Evolutionary conservation across 768 basidiomycete species (phyloP), one percentile per base, ranked within the genome.

Genomic region (Macrolepiota dolichaula): DNA sequence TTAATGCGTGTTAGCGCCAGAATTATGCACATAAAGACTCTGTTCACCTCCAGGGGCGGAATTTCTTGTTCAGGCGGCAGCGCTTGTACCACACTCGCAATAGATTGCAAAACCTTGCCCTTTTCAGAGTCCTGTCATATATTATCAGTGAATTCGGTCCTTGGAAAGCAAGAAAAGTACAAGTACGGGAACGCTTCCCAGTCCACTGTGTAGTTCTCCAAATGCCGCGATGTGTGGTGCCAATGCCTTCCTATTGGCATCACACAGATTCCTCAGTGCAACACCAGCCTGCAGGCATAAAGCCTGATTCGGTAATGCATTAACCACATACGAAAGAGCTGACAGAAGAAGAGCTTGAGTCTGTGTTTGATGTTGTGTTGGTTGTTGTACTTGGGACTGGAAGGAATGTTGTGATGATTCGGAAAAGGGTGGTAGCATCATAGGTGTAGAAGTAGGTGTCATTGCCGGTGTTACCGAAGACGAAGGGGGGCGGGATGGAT

Each of bases 51-150:
- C 24, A 96, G 80, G 0, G 94, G 91, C 0, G 85, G 80, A 27
- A 96, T 87, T 59, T 85, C 91, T 46, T 94, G 89, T 44, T 77
- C 77, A 0, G 92, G 87, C 0, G 92, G 88, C 52, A 98, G 73
- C 0, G 95, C 96, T 67, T 97, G 92, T 35, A 97, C 91, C 2
- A 98, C 93, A 64, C 94, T 96, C 1, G 93, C 87, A 55, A 98
- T 96, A 0, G 91, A 92, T 70, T 97, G 91, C 49, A 97, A 76
- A 0, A 97, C 92, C 73, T 96, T 97, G 65, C 86, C 84, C 74
- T 91, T 91, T 72, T 96, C 94, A 22, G 87, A 85, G 66, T 92
- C 91, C 88, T 91, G 13, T 57, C 24, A 51, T 36, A 29, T 22
- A 10, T 4, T 3, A 47, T 42, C 29, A 58, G 13, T 17, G 5